Conservation (phyloP, 306 rosid genomes). For the Betula pendula region DNA sequence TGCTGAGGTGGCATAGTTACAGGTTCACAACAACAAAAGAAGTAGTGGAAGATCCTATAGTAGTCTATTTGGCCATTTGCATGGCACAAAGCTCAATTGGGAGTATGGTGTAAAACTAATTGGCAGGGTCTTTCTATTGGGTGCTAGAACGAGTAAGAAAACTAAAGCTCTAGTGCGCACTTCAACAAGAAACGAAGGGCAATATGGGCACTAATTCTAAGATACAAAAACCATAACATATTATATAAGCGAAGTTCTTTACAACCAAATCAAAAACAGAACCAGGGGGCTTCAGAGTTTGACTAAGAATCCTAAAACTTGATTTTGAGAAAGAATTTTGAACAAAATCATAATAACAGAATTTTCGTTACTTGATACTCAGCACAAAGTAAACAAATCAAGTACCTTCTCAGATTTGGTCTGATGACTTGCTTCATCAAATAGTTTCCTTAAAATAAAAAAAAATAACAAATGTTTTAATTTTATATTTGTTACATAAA, state of each 20-base stretch:
- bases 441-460: conserved; percentile 62
- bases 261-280: not conserved
- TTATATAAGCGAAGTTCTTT: not conserved
- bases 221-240: no score
- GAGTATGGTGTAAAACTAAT: not conserved
- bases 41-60: not conserved
- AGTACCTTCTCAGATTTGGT: conserved; percentile 64
- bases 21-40: not conserved
- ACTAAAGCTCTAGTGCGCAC: not conserved
- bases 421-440: conserved; percentile 47
- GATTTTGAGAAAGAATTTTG: not conserved
- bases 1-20: no score
- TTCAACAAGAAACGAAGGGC: not conserved
- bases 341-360: not conserved
- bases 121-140: not conserved
- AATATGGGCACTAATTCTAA: not conserved
- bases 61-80: not conserved
- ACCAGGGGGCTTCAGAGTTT: not conserved
- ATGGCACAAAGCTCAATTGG: not conserved
- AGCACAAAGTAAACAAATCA: not conserved
- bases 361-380: conserved; percentile 1
- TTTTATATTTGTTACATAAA: not conserved
- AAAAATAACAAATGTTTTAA: not conserved
- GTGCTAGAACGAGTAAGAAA: not conserved
- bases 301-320: not conserved